These are phyloP conservation scores for Pythium phragmiticola DNA, from an alignment of 352 stramenopile genomes.

Conservation along the genomic window DNA sequence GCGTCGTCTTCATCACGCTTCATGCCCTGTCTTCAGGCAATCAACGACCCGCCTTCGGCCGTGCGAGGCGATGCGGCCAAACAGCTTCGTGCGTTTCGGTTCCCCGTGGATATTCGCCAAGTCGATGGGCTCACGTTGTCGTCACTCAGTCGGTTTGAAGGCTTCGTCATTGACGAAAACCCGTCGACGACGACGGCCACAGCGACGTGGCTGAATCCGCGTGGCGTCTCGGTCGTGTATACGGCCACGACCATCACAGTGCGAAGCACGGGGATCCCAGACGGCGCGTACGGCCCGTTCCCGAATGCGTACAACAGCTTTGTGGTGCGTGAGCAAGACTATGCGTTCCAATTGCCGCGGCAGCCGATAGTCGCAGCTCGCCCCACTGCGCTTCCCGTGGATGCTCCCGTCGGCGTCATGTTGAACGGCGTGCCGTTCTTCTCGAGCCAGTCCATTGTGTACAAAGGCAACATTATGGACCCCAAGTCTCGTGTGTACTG, in stretches of 20 bases:
- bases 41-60: conserved; percentile 26
- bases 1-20: conserved; percentile 27
- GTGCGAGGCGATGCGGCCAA: not conserved
- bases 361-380: conserved; percentile 31
- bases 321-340: conserved; percentile 50
- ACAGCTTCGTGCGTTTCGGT: conserved; percentile 45
- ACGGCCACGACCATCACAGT: conserved; percentile 55
- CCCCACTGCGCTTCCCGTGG: conserved; percentile 34
- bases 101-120: conserved; percentile 41
- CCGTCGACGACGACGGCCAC: conserved; percentile 20
- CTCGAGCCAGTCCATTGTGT: conserved; percentile 34
- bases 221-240: conserved; percentile 45
- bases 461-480: conserved; percentile 48
- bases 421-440: conserved; percentile 75
- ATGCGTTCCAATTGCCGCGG: conserved; percentile 62
- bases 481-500: conserved; percentile 35
- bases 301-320: conserved; percentile 63
- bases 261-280: conserved; percentile 53
- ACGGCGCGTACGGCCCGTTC: conserved; percentile 53
- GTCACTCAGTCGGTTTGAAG: conserved; percentile 46
- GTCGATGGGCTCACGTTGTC: conserved; percentile 51
- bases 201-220: conserved; percentile 54
- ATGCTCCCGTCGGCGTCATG: conserved; percentile 64
- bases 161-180: conserved; percentile 56
- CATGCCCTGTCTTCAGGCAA: conserved; percentile 59